Conservation (phyloP, 345 rosid species). For the Salix dunnii region DNA sequence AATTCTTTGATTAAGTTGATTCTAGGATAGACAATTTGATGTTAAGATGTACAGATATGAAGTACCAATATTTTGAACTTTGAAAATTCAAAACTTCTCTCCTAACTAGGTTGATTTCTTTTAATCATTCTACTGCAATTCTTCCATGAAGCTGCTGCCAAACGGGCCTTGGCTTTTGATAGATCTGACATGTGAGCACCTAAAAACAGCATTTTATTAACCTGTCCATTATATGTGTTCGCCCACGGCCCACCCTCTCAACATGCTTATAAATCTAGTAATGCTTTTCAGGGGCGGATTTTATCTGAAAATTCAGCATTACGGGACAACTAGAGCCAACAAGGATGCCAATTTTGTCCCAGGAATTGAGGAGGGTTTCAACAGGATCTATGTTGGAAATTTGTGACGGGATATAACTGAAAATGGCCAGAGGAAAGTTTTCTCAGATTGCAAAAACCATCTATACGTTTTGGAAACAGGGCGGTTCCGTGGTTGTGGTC, state of each 20-base stretch:
- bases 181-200: constrained; percentile 74
- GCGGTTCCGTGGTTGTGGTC: constrained; percentile 83
- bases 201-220: constrained; percentile 1
- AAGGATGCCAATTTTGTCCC: constrained; percentile 53
- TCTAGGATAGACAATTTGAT: neutral
- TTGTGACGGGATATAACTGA: constrained; percentile 84
- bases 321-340: constrained; percentile 43
- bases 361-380: constrained; percentile 70
- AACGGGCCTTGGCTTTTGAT: constrained; percentile 71
- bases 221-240: constrained; percentile 1
- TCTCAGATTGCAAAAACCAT: constrained; percentile 64
- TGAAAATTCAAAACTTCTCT: neutral
- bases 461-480: constrained; percentile 82
- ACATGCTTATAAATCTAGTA: constrained; percentile 15
- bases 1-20: neutral
- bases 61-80: neutral
- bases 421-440: constrained; percentile 60
- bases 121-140: constrained; percentile 2
- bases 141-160: constrained; percentile 59
- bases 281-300: constrained; percentile 68
- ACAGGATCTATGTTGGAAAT: constrained; percentile 81
- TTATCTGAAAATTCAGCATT: constrained; percentile 75
- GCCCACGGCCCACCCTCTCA: neutral
- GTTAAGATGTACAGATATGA: neutral
- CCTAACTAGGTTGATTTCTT: neutral